phyloP scores from a whole-genome alignment of 306 rosid genomes.

The Vigna mungo region DNA sequence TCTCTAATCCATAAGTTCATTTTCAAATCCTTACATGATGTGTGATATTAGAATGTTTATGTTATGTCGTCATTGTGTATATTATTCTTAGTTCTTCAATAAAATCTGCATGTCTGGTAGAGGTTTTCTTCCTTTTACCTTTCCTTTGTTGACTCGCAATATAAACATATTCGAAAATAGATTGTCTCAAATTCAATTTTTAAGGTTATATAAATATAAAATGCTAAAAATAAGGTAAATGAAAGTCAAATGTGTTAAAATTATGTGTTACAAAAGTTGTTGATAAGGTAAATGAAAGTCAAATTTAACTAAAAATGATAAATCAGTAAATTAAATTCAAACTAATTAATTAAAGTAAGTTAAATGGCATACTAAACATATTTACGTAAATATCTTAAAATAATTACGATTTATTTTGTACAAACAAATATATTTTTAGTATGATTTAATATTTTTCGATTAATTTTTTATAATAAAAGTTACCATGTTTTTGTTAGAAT shows the following conservation, averaged over 20 bases:
- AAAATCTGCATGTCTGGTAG: neutral
- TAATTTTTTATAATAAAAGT: neutral
- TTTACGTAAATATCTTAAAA: neutral
- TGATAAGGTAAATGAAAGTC: neutral
- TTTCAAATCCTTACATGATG: too few relatives aligned
- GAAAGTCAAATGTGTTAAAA: neutral
- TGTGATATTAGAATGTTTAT: too few relatives aligned
- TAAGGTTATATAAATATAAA: neutral
- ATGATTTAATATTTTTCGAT: neutral
- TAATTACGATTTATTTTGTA: neutral
- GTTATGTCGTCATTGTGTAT: too few relatives aligned
- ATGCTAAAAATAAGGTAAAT: neutral
- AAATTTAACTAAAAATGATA: neutral
- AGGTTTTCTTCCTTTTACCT: neutral
- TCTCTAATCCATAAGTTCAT: too few relatives aligned
- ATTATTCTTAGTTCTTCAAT: neutral
- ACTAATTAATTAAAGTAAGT: neutral
- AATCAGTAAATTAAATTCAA: neutral
- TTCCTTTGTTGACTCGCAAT: neutral
- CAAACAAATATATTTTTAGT: neutral
- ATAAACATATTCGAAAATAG: neutral
- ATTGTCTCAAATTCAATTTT: neutral
- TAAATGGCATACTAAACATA: neutral
- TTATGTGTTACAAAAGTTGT: neutral
- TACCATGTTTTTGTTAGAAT: neutral